phyloP scores from a whole-genome alignment of 2,329 filamentous ascomycete genomes.

The Cladosporium austrohemisphaericum region DNA sequence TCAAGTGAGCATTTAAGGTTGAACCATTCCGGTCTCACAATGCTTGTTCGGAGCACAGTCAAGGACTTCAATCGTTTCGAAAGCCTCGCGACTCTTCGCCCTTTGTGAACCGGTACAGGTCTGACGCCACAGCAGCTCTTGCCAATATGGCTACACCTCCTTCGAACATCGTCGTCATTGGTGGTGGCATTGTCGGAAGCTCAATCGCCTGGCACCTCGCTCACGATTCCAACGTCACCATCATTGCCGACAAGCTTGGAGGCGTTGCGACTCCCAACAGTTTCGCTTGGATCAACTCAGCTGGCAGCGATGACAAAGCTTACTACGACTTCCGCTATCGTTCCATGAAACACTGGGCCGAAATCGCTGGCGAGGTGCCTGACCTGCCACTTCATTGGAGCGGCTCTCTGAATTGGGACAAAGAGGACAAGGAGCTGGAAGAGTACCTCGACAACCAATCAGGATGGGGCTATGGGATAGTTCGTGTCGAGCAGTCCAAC shows the following conservation, averaged over 20 bases:
- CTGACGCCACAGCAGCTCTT: not conserved
- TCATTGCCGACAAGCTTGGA: slow-evolving; percentile 5
- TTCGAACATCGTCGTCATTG: slow-evolving; percentile 8
- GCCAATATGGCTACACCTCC: too few relatives aligned
- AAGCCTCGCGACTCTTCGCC: too few relatives aligned
- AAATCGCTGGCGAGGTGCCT: not conserved
- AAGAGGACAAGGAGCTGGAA: not conserved
- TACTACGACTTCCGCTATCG: slow-evolving; percentile 13
- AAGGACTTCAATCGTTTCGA: too few relatives aligned
- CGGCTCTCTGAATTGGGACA: not conserved
- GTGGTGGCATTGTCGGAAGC: slow-evolving; percentile 7
- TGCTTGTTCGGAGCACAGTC: too few relatives aligned
- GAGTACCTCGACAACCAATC: not conserved
- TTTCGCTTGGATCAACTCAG: slow-evolving; percentile 10
- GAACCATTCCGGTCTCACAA: not conserved
- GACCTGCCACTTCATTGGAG: not conserved
- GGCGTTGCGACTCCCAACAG: slow-evolving; percentile 10
- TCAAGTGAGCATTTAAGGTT: not conserved
- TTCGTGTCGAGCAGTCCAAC: not conserved
- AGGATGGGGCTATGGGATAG: not conserved
- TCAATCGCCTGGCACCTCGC: slow-evolving; percentile 9
- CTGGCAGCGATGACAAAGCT: not conserved
- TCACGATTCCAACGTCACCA: slow-evolving; percentile 1
- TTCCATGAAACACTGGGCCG: slow-evolving; percentile 9
- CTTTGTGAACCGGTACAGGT: too few relatives aligned